Evolutionary conservation across 768 basidiomycete species (phyloP).

Genomic region (Agaricus sinodeliciosus): DNA sequence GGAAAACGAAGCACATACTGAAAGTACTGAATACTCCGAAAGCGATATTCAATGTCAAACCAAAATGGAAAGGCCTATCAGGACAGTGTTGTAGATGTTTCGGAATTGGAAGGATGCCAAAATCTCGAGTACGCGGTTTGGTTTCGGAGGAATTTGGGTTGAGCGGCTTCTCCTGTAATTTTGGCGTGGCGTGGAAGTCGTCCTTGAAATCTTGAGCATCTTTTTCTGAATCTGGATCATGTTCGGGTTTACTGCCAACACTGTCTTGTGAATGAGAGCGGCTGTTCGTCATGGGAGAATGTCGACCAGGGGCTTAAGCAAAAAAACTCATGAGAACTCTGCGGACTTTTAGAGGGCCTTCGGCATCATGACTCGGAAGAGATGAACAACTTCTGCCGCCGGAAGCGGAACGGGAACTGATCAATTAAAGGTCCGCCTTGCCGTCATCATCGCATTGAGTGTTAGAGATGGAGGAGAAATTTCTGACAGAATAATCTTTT

Average conservation of each 20-base stretch:
- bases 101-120: constrained; percentile 64
- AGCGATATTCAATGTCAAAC: constrained; percentile 40
- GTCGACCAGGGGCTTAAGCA: background rate
- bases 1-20: constrained; percentile 22
- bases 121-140: constrained; percentile 31
- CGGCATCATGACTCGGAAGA: no score
- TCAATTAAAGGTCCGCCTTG: no score
- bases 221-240: background rate
- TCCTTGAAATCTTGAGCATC: background rate
- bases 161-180: background rate
- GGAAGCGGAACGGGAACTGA: no score
- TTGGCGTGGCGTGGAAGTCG: background rate
- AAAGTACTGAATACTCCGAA: constrained; percentile 62
- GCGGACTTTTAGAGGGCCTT: no score
- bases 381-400: no score
- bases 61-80: constrained; percentile 45
- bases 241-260: background rate
- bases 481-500: no score
- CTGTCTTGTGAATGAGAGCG: constrained; percentile 10
- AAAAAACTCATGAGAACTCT: no score
- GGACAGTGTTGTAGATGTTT: constrained; percentile 44
- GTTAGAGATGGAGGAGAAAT: no score
- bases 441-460: no score
- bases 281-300: constrained; percentile 4
- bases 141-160: background rate